Conservation (phyloP, 202 grass and related monocot genomes). For the Panicum hallii region DNA sequence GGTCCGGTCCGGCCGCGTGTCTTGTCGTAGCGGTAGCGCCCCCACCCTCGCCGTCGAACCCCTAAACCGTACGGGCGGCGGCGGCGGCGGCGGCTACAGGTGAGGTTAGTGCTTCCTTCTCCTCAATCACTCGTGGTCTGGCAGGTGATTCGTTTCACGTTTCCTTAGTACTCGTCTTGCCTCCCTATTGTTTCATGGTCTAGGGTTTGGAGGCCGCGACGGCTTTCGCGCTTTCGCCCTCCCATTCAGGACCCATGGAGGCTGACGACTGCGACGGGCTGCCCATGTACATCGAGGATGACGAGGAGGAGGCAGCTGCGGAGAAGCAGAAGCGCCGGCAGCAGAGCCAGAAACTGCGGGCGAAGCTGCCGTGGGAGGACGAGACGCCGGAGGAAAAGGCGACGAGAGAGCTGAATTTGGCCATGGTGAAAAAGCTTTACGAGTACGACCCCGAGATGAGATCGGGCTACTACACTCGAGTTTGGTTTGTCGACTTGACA, state of each 20-base stretch:
- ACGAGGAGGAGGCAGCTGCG: constrained; percentile 1
- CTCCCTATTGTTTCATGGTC: no score
- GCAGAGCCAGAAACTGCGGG: not conserved
- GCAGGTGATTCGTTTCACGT: no score
- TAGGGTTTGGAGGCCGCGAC: no score
- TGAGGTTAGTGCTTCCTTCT: no score
- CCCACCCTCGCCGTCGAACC: no score
- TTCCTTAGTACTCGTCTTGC: no score
- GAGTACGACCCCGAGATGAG: constrained; percentile 32
- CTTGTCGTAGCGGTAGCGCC: no score
- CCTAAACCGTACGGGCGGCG: no score
- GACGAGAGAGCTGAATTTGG: not conserved
- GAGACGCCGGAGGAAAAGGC: constrained; percentile 6
- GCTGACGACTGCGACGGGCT: not conserved
- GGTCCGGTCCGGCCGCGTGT: no score
- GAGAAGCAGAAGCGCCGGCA: constrained; percentile 17
- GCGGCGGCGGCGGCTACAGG: no score
- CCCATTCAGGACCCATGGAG: not conserved
- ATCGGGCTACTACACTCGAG: not conserved
- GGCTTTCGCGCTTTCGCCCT: no score
- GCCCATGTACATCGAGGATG: constrained; percentile 19
- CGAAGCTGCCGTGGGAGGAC: not conserved
- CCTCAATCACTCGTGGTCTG: no score
- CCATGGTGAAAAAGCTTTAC: not conserved
- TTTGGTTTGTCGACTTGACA: constrained; percentile 33